Base-by-base conservation (phyloP, 2,329 filamentous ascomycete species). In the Aspergillus pseudoterreus region DNA sequence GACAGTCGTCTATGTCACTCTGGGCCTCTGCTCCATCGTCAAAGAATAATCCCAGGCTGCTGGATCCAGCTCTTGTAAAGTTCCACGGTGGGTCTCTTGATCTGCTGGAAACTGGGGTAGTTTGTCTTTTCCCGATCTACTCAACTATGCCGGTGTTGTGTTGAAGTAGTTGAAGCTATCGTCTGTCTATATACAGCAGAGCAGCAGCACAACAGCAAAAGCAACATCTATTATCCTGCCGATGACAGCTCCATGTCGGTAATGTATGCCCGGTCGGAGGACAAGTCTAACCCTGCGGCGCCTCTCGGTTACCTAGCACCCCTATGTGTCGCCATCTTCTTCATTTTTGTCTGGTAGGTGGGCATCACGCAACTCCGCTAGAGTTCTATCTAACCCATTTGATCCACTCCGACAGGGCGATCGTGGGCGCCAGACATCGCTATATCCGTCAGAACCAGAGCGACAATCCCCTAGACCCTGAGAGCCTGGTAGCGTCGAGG, bases 251-350 rank as follows among this genome's bases (percentile, higher is more conserved):
- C 11, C 12, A 27, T 17, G 35, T n/a, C 21, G 35, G 38, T 22
- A 9, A 51, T 51, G 50, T 19, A 32, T 15, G 50, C 24, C n/a
- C 49, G 39, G 22, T 51, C 52, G 43, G 51, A 42, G 19, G 39
- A 51, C 14, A 24, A 47, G 6, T n/a, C 22, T n/a, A 51, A 54
- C 19, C 49, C 53, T 1, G 27, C 50, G 6, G 53, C 55, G 12
- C 50, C 57, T 6, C 47, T 60, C 33, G 57, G 57, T 15, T 60
- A 57, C 27, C 47, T 60, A 2, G 58, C 58, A 14, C 56, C 58
- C 4, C 43, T 59, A 30, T 55, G 53, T 17, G 51, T 58, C 8
- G 53, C 56, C 17, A 22, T 60, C 11, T 47, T 59, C 30, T 54
- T 58, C 32, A 43, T 60, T 17, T 47, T 47, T 17, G 47, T 54